Evolutionary conservation across 2,329 filamentous ascomycete genomes (phyloP).

Genomic region (Sclerotinia minor): DNA sequence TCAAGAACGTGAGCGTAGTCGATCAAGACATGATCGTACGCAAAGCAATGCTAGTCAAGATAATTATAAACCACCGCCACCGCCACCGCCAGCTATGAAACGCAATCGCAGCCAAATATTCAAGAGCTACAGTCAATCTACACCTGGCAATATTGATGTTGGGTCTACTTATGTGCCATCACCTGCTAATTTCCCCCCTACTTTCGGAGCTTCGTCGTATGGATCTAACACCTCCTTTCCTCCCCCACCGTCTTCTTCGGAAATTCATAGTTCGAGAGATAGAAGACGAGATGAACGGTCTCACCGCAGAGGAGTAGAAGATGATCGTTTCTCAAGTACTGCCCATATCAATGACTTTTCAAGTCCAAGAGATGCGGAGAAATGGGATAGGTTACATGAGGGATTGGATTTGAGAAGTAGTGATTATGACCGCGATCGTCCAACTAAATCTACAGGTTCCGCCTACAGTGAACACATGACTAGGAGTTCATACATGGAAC

Average conservation of each 20-base stretch:
- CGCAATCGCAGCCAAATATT: conserved; percentile 35
- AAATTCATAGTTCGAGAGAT: conserved; percentile 26
- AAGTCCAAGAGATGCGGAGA: conserved; percentile 39
- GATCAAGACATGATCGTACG: conserved; percentile 27
- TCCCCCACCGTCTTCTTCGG: conserved; percentile 35
- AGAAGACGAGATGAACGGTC: conserved; percentile 32
- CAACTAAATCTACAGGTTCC: conserved; percentile 8
- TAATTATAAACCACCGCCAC: conserved; percentile 28
- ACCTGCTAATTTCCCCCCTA: conserved; percentile 23
- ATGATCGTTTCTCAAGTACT: conserved; percentile 30
- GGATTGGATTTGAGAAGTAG: conserved; percentile 16
- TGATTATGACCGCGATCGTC: conserved; percentile 22
- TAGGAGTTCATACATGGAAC: conserved; percentile 18
- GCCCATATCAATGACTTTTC: conserved; percentile 33
- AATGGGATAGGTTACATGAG: conserved; percentile 37
- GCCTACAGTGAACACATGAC: conserved; percentile 16
- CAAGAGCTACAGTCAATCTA: conserved; percentile 37
- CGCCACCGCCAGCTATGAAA: conserved; percentile 24
- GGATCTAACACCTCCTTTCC: conserved; percentile 34
- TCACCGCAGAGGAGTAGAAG: conserved; percentile 31
- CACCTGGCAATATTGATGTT: conserved; percentile 33
- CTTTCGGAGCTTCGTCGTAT: conserved; percentile 31
- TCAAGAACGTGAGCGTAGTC: conserved; percentile 20
- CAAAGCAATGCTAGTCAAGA: conserved; percentile 33
- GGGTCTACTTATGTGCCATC: conserved; percentile 26